Base-by-base conservation (phyloP, 257 asterid species). In the Fraxinus cuspidata region DNA sequence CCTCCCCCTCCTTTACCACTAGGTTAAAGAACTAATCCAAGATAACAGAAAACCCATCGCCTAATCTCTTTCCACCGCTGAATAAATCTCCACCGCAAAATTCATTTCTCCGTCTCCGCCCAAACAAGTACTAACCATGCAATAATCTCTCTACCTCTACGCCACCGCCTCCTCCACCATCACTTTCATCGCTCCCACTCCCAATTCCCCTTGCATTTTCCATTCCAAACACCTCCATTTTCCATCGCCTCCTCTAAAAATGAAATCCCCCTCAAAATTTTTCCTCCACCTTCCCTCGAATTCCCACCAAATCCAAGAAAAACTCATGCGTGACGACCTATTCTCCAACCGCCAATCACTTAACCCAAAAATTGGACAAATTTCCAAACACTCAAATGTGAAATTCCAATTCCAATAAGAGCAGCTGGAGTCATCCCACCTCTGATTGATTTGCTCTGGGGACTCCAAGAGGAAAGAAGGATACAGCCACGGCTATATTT, bases 381-480 rank as follows among this genome's bases (percentile, higher is more conserved):
- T 37, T 35, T 37, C 9, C 42, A 37, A 37, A 7, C 42, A 37
- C 7, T 35, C 38, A 35, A 35, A 35, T 35, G 35, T 3, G 35
- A 32, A 32, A 32, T 32, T 32, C 35, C 35, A 32, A 32, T 4
- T 32, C 34, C 35, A 32, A 91, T 93, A 7, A 98, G 98, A 38
- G 94, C 92, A 0, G 99, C 99, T 0, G 97, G 98, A 64, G 98
- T 97, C 38, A 89, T 95, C 25, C 96, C 98, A 1, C 91, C 96
- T 1, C 89, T 95, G 25, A 87, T 95, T 11, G 96, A 91, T 37
- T 87, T 95, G 78, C 91, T 95, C 65, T 88, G 96, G 99, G 99
- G 21, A 90, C 96, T 0, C 97, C 98, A 0, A 84, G 98, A 74
- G 99, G 99, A 7, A 95, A 89, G 83, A 94, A 95, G 71, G 99